phyloP scores from a whole-genome alignment of 805 yeast genomes.

The Schwanniomyces occidentalis region DNA sequence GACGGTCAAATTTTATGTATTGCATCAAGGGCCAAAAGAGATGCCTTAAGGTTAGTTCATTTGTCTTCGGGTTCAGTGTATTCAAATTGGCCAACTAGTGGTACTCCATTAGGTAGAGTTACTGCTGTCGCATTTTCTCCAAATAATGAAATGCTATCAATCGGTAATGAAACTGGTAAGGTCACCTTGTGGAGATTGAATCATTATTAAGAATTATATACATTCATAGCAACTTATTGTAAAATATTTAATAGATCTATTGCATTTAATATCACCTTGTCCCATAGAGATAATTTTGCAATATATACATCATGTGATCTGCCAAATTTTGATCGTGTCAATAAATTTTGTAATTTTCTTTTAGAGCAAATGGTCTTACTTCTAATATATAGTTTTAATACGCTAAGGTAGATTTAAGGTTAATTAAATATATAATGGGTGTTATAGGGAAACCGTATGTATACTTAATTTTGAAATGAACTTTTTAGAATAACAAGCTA shows the following conservation, averaged over 20 bases:
- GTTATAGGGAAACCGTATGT: slow-evolving; percentile 34
- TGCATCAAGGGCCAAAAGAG: slow-evolving; percentile 82
- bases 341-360: no score
- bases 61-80: slow-evolving; percentile 84
- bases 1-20: slow-evolving; percentile 90
- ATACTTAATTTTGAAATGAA: not conserved
- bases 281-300: no score
- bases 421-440: no score
- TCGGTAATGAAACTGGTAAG: slow-evolving; percentile 89
- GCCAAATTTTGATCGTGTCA: no score
- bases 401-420: no score
- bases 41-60: slow-evolving; percentile 84
- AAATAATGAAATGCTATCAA: slow-evolving; percentile 75
- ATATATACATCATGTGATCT: no score
- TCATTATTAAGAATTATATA: slow-evolving; percentile 62
- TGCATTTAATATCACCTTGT: no score
- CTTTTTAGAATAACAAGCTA: not conserved
- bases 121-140: slow-evolving; percentile 80
- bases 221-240: no score
- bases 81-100: slow-evolving; percentile 96
- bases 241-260: no score
- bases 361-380: no score
- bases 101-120: slow-evolving; percentile 95
- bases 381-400: no score
- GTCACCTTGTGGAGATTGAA: slow-evolving; percentile 87